Conservation (phyloP, 2,329 filamentous ascomycete genomes). For the Colletotrichum magnum region DNA sequence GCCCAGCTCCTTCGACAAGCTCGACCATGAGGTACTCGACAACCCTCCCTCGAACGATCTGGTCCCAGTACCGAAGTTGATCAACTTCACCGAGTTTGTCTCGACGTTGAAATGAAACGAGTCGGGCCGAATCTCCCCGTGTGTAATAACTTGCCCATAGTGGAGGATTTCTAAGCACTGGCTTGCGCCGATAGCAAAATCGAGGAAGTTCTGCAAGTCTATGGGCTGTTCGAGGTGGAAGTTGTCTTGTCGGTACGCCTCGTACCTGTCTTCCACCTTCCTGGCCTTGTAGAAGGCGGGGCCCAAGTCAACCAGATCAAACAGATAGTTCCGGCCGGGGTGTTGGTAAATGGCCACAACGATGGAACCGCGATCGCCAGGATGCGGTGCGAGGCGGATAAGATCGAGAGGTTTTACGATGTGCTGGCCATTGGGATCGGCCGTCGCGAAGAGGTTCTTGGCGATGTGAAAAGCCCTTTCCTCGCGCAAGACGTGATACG, state of each 20-base stretch:
- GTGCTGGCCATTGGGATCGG: constrained; percentile 80
- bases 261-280: constrained; percentile 66
- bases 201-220: constrained; percentile 82
- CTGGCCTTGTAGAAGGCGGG: constrained; percentile 77
- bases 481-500: constrained; percentile 84
- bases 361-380: constrained; percentile 78
- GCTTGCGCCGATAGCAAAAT: constrained; percentile 91
- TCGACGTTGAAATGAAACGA: constrained; percentile 88
- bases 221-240: constrained; percentile 71
- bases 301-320: constrained; percentile 81
- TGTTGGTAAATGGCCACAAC: constrained; percentile 86
- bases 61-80: constrained; percentile 88
- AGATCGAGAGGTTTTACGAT: constrained; percentile 87
- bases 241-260: constrained; percentile 59
- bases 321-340: constrained; percentile 81
- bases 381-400: constrained; percentile 76
- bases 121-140: constrained; percentile 91
- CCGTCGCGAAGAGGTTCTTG: constrained; percentile 78
- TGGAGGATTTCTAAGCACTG: constrained; percentile 93
- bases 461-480: constrained; percentile 90
- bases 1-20: constrained; percentile 84
- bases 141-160: constrained; percentile 86
- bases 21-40: constrained; percentile 87
- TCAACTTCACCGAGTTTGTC: constrained; percentile 80
- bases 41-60: constrained; percentile 93